phyloP scores from a whole-genome alignment of 139 green algal genomes.

The Protoeuglena noctilucae region DNA sequence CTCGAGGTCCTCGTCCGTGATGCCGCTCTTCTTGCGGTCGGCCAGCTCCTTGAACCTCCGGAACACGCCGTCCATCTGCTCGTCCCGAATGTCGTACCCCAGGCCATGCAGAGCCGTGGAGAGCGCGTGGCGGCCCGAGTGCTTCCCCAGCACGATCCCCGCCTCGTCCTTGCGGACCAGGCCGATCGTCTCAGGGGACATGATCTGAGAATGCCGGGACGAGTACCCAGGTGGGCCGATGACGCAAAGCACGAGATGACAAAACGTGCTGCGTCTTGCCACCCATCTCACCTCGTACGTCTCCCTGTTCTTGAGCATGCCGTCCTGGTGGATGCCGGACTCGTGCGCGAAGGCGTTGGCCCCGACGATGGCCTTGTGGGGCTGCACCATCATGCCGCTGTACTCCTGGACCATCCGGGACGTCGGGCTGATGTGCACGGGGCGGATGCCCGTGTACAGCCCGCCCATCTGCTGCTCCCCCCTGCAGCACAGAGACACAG shows the following conservation, averaged over 20 bases:
- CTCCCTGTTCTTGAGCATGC: conserved; percentile 55
- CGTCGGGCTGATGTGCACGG: conserved; percentile 70
- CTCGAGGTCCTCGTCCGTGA: conserved; percentile 87
- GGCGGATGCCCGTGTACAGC: conserved; percentile 75
- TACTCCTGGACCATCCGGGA: conserved; percentile 87
- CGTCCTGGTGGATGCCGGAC: conserved; percentile 91
- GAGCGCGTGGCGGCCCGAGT: conserved; percentile 70
- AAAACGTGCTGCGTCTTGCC: no score
- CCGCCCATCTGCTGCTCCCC: conserved; percentile 59
- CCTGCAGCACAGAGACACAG: conserved; percentile 13
- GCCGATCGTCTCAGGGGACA: conserved; percentile 88
- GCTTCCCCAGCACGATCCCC: conserved; percentile 76
- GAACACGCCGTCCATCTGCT: conserved; percentile 52
- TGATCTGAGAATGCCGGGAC: no score
- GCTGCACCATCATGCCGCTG: conserved; percentile 39
- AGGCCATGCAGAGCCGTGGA: conserved; percentile 49
- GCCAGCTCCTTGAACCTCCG: conserved; percentile 53
- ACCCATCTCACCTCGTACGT: no score
- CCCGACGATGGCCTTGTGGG: conserved; percentile 99
- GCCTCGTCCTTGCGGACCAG: conserved; percentile 42
- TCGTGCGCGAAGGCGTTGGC: conserved; percentile 97
- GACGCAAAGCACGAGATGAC: no score
- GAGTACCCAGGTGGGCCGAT: no score
- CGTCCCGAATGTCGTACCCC: conserved; percentile 55
- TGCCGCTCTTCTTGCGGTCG: conserved; percentile 76